Base-by-base conservation (phyloP, 2,329 filamentous ascomycete genomes). In the Colletotrichum destructivum region DNA sequence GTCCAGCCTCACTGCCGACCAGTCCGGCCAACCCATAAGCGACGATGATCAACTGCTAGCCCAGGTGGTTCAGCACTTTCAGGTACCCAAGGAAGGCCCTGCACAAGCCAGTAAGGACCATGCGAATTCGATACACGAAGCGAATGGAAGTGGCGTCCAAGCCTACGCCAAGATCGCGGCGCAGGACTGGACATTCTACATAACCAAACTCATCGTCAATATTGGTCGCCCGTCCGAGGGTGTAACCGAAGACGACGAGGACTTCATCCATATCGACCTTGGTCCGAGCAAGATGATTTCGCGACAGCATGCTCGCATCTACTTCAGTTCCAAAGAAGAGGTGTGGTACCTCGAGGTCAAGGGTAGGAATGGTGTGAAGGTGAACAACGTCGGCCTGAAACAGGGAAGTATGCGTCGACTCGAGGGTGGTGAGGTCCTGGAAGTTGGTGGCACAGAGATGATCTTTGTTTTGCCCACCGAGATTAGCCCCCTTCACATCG, bases 391-490 rank as follows among this genome's bases (percentile, higher is more conserved):
- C 62, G 85, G 89, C 23, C 84, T 97, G 67, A 93, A 93, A 77
- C 88, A 91, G 62, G 92, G 92, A 15, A 84, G 88, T 49, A 87
- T 90, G 46, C 88, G 90, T 44, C 84, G 89, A 40, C 87, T 99
- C 35, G 90, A 90, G 52, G 98, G 95, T 77, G 96, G 96, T 69
- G 92, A 96, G 79, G 94, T 98, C 54, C 92, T 99, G 69, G 95
- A 98, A 78, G 94, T 98, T 78, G 93, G 93, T 76, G 94, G 94
- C 64, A 93, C 96, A 1, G 96, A 99, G 84, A 99, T 99, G 96
- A 96, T 98, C 87, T 99, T 99, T 82, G 94, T 98, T 59, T 89
- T 97, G n/a, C 96, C 96, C 0, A 90, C 90, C 31, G 92, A 93
- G 75, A 86, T 90, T 56, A 86, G 85, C 67, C 89, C 90, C 31